Base-by-base conservation (phyloP, 768 basidiomycete genomes). In the Russula olivacea region DNA sequence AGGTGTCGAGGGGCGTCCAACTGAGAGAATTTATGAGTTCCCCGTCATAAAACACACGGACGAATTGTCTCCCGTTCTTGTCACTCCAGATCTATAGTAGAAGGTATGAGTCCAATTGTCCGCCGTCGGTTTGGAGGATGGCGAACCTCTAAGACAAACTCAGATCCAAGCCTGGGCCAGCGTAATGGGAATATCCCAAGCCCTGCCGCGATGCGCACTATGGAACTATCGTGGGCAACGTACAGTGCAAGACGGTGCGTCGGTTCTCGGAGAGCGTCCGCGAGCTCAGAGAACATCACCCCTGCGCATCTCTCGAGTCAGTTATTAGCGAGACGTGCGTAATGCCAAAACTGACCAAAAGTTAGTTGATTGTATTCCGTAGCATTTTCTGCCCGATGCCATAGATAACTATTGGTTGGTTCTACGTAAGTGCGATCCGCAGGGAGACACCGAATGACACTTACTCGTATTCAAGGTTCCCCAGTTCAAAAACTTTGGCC, bases 111-210 rank as follows among this genome's bases (percentile, higher is more conserved):
- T 8, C 30, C 30, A 2, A 23, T 23, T 5, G 4, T 61, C 48
- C 36, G 19, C 11, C 21, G 25, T 14, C 9, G 12, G 34, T 25
- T 14, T 7, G 40, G 14, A 51, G 28, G 15, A 45, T 3, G 7
- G 61, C 74, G 34, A 55, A 75, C 78, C 75, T 79, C 78, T 70
- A 78, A 76, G 55, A 76, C 61, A 15, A 79, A 74, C 66, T 79
- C 79, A 28, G 74, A 77, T 4, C 79, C 77, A 63, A 79, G 71
- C 1, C 78, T 77, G 0, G 79, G 80, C 80, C 80, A 80, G 48
- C 74, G 74, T 52, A 79, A 61, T 0, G 68, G 68, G 15, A 66
- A 65, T 38, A 65, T 69, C 5, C 76, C 76, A 12, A 81, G 72
- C 9, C 75, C 74, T 12, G 75, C 71, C 2, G 72, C 72, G 9